Evolutionary conservation across 2,329 filamentous ascomycete species (phyloP), one percentile per base, ranked within the genome.

Genomic region (Fusarium euwallaceae): DNA sequence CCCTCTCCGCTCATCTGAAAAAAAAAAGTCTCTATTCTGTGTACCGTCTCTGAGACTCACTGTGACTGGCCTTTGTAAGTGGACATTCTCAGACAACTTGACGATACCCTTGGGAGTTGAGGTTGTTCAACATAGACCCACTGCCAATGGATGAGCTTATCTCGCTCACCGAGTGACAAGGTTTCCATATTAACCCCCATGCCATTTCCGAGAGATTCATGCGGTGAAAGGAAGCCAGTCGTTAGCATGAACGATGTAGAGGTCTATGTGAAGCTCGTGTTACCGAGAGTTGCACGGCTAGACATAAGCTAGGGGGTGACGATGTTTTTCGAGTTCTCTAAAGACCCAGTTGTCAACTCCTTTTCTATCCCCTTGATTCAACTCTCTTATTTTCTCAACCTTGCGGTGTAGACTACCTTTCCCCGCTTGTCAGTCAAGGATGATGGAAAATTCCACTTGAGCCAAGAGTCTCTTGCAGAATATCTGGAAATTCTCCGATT

Each of bases 131-230:
- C 37, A 55, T 37, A 27, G 48, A 58, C 70, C 67, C 61, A 70
- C 68, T 55, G 53, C 60, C 59, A 48, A 55, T 53, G 58, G 61
- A 53, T 37, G 62, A 64, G 61, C 69, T 72, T 72, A 70, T 74
- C 69, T 74, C 69, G 64, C 61, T 72, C 59, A 43, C 39, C 45
- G 37, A 45, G 29, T 45, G 65, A 55, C 53, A 69, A 22, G 43
- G 61, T 63, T 51, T 34, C n/a, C 10, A 53, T 36, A 61, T 34
- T 12, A 34, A 61, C 34, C 22, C 34, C 62, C 22, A 39, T 36
- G 20, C 17, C 27, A n/a, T 55, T 29, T 55, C 27, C 14, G 48
- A 55, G 48, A 22, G 56, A 60, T n/a, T 17, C 58, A 41, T 41
- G 58, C 36, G 22, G 58, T 60, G 58, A 60, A 36, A 58, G 27